Evolutionary conservation across 2,329 filamentous ascomycete species (phyloP).

Genomic region (Exophiala dermatitidis): DNA sequence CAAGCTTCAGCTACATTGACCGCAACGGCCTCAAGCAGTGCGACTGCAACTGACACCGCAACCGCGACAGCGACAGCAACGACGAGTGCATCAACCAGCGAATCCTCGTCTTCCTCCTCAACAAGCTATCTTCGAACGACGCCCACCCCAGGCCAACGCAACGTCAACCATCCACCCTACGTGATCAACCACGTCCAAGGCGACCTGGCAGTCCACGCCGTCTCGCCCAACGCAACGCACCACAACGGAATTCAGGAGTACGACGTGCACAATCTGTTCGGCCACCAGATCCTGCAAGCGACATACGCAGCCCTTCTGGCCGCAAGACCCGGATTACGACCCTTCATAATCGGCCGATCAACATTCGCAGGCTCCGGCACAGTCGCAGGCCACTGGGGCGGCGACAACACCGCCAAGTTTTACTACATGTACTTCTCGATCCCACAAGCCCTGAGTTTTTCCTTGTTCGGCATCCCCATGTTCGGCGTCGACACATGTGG

Average conservation of each 20-base stretch:
- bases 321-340: constrained; percentile 61
- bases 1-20: constrained; percentile 41
- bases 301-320: constrained; percentile 64
- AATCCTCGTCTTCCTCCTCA: constrained; percentile 31
- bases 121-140: constrained; percentile 51
- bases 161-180: constrained; percentile 69
- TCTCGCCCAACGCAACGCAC: constrained; percentile 72
- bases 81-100: constrained; percentile 27
- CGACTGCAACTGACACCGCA: constrained; percentile 46
- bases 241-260: constrained; percentile 67
- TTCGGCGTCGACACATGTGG: constrained; percentile 65
- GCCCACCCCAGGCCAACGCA: constrained; percentile 56
- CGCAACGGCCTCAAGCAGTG: constrained; percentile 32
- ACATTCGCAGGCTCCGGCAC: constrained; percentile 72
- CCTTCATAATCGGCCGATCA: constrained; percentile 76
- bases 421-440: constrained; percentile 70
- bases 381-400: constrained; percentile 76
- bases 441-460: constrained; percentile 67
- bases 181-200: constrained; percentile 67
- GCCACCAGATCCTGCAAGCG: constrained; percentile 66
- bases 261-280: constrained; percentile 71
- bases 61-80: constrained; percentile 30
- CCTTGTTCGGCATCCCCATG: constrained; percentile 69
- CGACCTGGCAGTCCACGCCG: constrained; percentile 63
- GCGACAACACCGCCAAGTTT: constrained; percentile 66